Evolutionary conservation across 305 asterid genomes (phyloP), one percentile per base, ranked within the genome.

Genomic region (Fraxinus xanthoxyloides): DNA sequence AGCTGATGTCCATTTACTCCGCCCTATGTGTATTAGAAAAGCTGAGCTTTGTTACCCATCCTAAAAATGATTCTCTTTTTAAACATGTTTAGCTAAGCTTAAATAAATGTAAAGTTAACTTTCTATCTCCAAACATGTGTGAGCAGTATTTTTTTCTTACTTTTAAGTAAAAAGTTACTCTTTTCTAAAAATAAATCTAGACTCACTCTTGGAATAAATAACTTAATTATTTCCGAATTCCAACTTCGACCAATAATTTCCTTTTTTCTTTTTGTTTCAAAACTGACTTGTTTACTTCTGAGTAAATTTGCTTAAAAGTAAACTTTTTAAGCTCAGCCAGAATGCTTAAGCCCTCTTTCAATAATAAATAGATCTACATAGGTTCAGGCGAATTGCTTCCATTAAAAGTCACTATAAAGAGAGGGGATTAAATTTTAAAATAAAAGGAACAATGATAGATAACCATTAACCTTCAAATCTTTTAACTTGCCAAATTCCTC

Each of bases 401-500:
- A 54, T 12, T 43, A 35, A 51, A 69, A 67, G 56, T 70, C 59
- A 78, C 56, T 31, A 69, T 54, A 59, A 32, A 36, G 17, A 67
- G 35, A 61, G 13, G 61, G 23, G 31, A 79, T 15, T 7, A 28
- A 19, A 73, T 77, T 56, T 31, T 35, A 28, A 72, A 72, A 46
- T 8, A 4, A 72, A 26, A 63, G 72, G 34, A 63, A 9, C 72
- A 24, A 10, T 30, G 76, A 10, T 7, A 46, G 76, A 23, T n/a
- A 70, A 67, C 17, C 76, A 84, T 79, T 80, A 69, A 94, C 99
- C 98, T 94, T 93, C 91, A 95, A 85, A 31, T 86, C 81, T 80
- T 84, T 86, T 40, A 94, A 84, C 73, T 81, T 87, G 85, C 90
- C 90, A 73, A 94, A 76, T 70, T 93, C 85, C 73, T 93, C 97